Base-by-base conservation (phyloP, 1,139 yeast genomes). In the Yamadazyma taylorii region DNA sequence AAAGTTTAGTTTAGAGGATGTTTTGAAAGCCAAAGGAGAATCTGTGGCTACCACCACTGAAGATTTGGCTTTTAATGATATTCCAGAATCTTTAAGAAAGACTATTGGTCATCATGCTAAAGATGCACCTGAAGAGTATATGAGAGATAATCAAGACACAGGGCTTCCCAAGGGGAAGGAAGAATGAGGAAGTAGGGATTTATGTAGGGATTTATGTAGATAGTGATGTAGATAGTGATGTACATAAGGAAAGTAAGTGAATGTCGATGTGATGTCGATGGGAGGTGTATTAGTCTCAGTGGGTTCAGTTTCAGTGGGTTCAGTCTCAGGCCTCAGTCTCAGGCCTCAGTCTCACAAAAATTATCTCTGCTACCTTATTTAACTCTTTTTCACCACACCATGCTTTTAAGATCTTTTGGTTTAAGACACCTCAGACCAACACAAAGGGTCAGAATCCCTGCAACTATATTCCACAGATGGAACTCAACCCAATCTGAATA, bases 1-100 rank as follows among this genome's bases (percentile, higher is more conserved):
- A 24, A 70, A 75, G 45, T 76, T 87, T 51, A 87, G 85, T 12
- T 66, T 92, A 30, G 88, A 88, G 54, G 95, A 89, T 37, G 81
- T 89, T n/a, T 60, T 92, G 53, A 70, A 70, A 21, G 81, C 82
- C 1, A 75, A 85, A 50, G 97, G 97, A 2, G 89, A 89, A 50
- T 68, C 76, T 9, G 78, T 89, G 10, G 77, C 83, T 1, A 75
- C 79, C 15, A 67, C 70, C 6, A 66, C 83, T 0, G 78, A 76
- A 14, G 92, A 83, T 51, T 61, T 85, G 49, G 83, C 75, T 0
- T 82, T 83, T 51, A 85, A 82, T 44, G 88, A 84, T 44, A 78
- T 85, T 32, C 94, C 94, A 1, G 85, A 81, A 21, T 67, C 72
- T n/a, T 62, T 85, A 40, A 75, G 67, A 49, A 50, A 53, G 5